phyloP scores from a whole-genome alignment of 2,329 filamentous ascomycete genomes.

The Alternaria burnsii region DNA sequence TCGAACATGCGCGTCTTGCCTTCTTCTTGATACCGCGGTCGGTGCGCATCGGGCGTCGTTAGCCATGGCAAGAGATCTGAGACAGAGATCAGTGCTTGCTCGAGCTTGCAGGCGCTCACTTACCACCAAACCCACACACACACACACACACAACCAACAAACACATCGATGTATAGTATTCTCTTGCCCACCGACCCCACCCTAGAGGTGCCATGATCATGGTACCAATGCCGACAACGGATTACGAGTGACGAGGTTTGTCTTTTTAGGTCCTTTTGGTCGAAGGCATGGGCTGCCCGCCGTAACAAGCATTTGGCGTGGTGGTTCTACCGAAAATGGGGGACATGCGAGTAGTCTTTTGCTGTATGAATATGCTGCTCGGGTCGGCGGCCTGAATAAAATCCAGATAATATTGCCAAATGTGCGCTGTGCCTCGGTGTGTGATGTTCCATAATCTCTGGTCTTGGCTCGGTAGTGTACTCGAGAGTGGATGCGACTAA shows the following conservation, averaged over 20 bases:
- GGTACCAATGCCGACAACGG: slow-evolving; percentile 26
- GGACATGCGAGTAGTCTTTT: slow-evolving; percentile 15
- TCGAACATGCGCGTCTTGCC: slow-evolving; percentile 12
- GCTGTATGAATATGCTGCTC: slow-evolving; percentile 31
- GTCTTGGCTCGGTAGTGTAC: slow-evolving; percentile 8
- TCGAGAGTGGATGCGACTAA: slow-evolving; percentile 1
- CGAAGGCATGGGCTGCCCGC: slow-evolving; percentile 9
- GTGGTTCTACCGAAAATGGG: slow-evolving; percentile 10
- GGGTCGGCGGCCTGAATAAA: slow-evolving; percentile 17
- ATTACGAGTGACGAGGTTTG: slow-evolving; percentile 35
- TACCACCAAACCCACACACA: slow-evolving; percentile 7
- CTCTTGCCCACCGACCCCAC: slow-evolving; percentile 15
- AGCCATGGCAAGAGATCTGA: slow-evolving; percentile 10
- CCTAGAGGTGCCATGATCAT: slow-evolving; percentile 16
- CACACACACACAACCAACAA: slow-evolving; percentile 7
- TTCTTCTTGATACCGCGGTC: slow-evolving; percentile 9
- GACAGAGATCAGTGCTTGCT: slow-evolving; percentile 15
- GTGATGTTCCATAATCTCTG: slow-evolving; percentile 10
- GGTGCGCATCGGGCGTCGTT: not conserved
- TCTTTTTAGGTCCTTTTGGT: slow-evolving; percentile 26
- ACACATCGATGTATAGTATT: slow-evolving; percentile 34
- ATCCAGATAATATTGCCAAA: slow-evolving; percentile 20
- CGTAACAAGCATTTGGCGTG: slow-evolving; percentile 11
- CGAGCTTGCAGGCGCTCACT: slow-evolving; percentile 11
- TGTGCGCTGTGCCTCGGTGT: not conserved